Conservation (phyloP, 148 eudicot genomes). For the Rhododendron ovatum region DNA sequence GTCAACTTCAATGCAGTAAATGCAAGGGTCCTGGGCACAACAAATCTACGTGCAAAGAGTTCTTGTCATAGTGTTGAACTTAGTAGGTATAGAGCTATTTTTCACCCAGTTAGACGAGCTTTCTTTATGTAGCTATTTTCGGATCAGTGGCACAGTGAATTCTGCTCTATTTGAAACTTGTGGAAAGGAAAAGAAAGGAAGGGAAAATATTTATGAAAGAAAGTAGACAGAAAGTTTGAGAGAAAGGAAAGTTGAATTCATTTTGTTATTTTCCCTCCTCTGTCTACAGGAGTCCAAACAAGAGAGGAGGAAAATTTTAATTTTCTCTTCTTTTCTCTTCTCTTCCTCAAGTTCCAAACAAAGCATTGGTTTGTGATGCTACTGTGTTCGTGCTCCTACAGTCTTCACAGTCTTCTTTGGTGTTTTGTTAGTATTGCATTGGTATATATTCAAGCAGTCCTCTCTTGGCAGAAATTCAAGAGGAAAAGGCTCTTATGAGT, state of each 20-base stretch:
- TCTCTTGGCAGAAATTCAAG: not conserved
- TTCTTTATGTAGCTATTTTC: not conserved
- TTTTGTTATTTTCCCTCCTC: too few relatives aligned
- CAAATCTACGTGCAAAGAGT: slow-evolving; percentile 73
- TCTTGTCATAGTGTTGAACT: slow-evolving; percentile 24
- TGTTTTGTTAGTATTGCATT: not conserved
- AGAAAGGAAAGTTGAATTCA: too few relatives aligned
- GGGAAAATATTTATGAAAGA: too few relatives aligned
- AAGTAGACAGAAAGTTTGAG: too few relatives aligned
- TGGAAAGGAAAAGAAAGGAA: too few relatives aligned
- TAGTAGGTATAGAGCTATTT: slow-evolving; percentile 17
- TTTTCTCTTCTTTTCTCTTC: too few relatives aligned
- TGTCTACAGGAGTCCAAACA: too few relatives aligned
- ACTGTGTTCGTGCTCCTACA: not conserved
- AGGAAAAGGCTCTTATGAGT: not conserved
- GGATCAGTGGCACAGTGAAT: not conserved
- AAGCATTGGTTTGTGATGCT: not conserved
- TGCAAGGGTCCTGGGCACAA: slow-evolving; percentile 92
- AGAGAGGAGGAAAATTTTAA: too few relatives aligned
- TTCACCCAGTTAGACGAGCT: not conserved
- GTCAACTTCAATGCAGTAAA: slow-evolving; percentile 78
- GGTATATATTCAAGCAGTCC: not conserved
- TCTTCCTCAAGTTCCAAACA: too few relatives aligned
- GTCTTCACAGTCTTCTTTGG: not conserved
- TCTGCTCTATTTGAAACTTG: too few relatives aligned